Conservation (phyloP, 2,329 filamentous ascomycete genomes). For the Aspergillus hiratsukae region DNA sequence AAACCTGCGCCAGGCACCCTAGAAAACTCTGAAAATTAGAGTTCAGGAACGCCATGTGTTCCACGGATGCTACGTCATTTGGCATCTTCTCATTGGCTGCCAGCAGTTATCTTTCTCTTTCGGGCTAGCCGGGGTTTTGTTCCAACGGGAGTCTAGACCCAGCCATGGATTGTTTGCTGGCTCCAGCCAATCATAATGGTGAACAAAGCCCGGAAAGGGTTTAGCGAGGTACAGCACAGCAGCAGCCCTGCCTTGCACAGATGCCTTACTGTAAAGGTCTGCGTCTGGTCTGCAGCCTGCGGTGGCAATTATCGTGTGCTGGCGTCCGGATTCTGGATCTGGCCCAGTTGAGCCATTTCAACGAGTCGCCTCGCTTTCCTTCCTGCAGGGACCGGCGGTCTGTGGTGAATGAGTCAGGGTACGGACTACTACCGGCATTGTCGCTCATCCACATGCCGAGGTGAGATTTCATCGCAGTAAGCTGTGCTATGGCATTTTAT, state of each 20-base stretch:
- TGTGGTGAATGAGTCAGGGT: not conserved
- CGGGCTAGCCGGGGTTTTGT: not conserved
- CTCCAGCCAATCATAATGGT: not conserved
- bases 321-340: not conserved
- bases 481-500: too few relatives aligned
- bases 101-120: not conserved
- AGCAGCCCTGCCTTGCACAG: not conserved
- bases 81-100: not conserved
- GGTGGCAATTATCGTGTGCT: not conserved
- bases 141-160: not conserved
- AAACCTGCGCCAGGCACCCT: not conserved
- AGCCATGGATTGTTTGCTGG: not conserved
- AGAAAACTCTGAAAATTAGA: not conserved
- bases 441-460: not conserved
- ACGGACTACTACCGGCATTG: not conserved
- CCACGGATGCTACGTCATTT: not conserved
- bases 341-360: not conserved
- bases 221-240: not conserved
- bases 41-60: not conserved
- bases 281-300: too few relatives aligned
- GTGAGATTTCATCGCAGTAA: not conserved
- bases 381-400: not conserved
- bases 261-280: not conserved
- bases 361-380: not conserved
- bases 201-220: not conserved